Evolutionary conservation across 768 basidiomycete species (phyloP).

Genomic region (Grammothele lineata): DNA sequence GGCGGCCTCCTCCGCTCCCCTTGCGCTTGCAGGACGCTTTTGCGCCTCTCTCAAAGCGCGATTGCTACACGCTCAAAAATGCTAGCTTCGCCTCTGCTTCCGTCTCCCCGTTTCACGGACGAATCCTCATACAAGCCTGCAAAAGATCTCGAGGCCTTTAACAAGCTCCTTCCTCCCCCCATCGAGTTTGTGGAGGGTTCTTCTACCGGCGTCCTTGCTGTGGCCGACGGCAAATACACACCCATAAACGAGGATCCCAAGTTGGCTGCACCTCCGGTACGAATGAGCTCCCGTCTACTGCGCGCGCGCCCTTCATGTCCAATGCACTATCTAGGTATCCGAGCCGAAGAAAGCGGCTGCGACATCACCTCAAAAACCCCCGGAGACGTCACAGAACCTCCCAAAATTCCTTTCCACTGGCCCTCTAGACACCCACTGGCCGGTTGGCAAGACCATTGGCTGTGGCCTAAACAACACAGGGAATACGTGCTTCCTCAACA

Average conservation of each 20-base stretch:
- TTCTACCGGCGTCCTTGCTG: constrained; percentile 67
- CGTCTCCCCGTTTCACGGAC: constrained; percentile 48
- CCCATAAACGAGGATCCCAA: constrained; percentile 68
- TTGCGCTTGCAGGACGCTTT: not conserved
- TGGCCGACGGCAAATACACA: constrained; percentile 73
- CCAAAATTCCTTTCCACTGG: constrained; percentile 43
- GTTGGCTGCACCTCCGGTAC: not conserved
- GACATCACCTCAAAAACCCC: constrained; percentile 17
- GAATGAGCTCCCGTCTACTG: constrained; percentile 7
- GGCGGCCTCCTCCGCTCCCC: not conserved
- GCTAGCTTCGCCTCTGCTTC: constrained; percentile 65
- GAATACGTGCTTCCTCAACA: constrained; percentile 97
- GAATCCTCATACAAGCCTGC: constrained; percentile 58
- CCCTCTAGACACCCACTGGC: constrained; percentile 64
- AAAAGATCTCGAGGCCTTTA: constrained; percentile 71
- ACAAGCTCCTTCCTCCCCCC: constrained; percentile 72
- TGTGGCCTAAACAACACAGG: constrained; percentile 78
- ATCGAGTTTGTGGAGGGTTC: constrained; percentile 85
- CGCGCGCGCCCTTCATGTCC: no score
- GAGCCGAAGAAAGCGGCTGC: no score
- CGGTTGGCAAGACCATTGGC: constrained; percentile 39
- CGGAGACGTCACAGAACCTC: constrained; percentile 23
- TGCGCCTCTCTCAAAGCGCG: not conserved
- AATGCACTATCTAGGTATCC: no score
- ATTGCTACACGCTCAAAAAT: constrained; percentile 33